A percentile compares a stretch with the other conserved stretches of the same genome.
These are phyloP conservation scores for Agrocybe praecox DNA, from an alignment of 768 basidiomycete genomes.

Conservation along the genomic window DNA sequence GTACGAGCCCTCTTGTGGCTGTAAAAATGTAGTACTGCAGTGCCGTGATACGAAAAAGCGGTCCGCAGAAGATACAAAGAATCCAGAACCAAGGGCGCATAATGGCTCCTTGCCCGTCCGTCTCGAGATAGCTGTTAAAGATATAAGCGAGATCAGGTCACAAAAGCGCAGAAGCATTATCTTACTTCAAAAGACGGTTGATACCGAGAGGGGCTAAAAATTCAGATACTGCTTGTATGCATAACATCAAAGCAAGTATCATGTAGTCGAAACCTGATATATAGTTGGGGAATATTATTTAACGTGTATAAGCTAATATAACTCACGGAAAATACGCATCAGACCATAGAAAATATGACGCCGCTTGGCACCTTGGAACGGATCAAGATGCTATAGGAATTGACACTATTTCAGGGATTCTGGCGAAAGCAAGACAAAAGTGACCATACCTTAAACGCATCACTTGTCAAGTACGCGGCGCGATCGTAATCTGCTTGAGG, in stretches of 20 bases:
- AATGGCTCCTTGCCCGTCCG: conserved; percentile 42
- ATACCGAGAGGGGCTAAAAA: conserved; percentile 9
- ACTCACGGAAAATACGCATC: conserved; percentile 33
- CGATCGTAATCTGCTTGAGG: conserved; percentile 58
- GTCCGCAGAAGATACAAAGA: conserved; percentile 29
- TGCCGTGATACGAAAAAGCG: conserved; percentile 40
- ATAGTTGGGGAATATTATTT: neutral
- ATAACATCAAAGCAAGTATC: conserved; percentile 1
- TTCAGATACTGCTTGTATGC: neutral
- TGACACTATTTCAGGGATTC: neutral
- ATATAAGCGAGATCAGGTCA: neutral
- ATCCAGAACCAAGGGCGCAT: conserved; percentile 75
- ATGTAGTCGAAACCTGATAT: conserved; percentile 25
- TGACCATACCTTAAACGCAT: conserved; percentile 15
- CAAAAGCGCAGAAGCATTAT: neutral
- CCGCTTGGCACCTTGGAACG: conserved; percentile 35
- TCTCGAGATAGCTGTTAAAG: conserved; percentile 58
- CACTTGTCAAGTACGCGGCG: conserved; percentile 17
- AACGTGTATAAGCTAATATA: neutral
- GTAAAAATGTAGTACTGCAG: conserved; percentile 58
- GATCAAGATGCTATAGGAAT: conserved; percentile 33
- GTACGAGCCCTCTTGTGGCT: conserved; percentile 41
- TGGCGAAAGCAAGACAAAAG: conserved; percentile 14
- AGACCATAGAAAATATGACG: conserved; percentile 49
- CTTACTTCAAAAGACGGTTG: conserved; percentile 8